phyloP scores from a whole-genome alignment of 257 asterid species.

The Euphrasia confusa region DNA sequence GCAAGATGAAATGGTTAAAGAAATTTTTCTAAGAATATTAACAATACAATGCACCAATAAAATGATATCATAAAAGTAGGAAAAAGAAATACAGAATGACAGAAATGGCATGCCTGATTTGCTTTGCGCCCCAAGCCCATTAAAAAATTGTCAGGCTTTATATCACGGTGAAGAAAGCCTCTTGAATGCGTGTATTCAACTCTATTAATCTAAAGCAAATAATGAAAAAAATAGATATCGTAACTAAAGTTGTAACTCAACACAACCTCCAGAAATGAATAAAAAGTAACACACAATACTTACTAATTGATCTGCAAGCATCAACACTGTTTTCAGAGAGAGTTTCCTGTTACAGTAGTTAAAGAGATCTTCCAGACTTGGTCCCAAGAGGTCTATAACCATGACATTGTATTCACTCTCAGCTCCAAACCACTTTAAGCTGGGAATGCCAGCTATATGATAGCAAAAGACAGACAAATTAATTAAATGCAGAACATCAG shows the following conservation, averaged over 20 bases:
- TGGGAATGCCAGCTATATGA: slow-evolving; percentile 77
- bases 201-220: slow-evolving; percentile 65
- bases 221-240: slow-evolving; percentile 13
- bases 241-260: slow-evolving; percentile 21
- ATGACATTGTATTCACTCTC: slow-evolving; percentile 78
- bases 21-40: neutral
- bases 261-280: slow-evolving; percentile 17
- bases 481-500: slow-evolving; percentile 15
- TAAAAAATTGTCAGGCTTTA: slow-evolving; percentile 89
- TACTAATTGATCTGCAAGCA: slow-evolving; percentile 93
- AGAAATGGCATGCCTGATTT: slow-evolving; percentile 57
- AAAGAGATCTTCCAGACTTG: slow-evolving; percentile 88
- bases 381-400: slow-evolving; percentile 96
- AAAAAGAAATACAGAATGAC: neutral
- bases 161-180: slow-evolving; percentile 98
- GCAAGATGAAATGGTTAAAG: neutral
- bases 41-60: slow-evolving; percentile 9
- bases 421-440: slow-evolving; percentile 85
- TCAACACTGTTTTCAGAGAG: slow-evolving; percentile 75
- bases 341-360: slow-evolving; percentile 78
- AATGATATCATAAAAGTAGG: slow-evolving; percentile 2
- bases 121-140: slow-evolving; percentile 99
- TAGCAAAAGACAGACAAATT: slow-evolving; percentile 23
- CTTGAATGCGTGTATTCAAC: slow-evolving; percentile 90
- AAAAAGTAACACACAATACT: slow-evolving; percentile 27